Evolutionary conservation across 306 rosid species (phyloP).

Genomic region (Trifolium fragiferum): DNA sequence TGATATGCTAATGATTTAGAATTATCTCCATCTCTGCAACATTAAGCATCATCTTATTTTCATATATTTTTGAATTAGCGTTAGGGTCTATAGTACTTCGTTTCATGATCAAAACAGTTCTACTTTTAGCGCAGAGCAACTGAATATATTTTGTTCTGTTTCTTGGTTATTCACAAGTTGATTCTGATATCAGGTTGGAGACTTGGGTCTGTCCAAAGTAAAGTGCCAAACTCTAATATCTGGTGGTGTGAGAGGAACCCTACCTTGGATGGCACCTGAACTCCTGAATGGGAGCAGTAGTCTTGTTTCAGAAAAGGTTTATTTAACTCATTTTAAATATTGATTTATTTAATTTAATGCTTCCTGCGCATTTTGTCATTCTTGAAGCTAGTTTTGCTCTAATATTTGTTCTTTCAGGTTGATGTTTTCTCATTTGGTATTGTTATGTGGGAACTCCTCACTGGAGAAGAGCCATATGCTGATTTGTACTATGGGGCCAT

Average conservation of each 20-base stretch:
- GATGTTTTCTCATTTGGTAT: conserved; percentile 89
- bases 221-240: conserved; percentile 90
- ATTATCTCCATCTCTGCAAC: conserved; percentile 18
- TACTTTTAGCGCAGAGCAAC: conserved; percentile 11
- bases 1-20: conserved; percentile 22
- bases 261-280: conserved; percentile 99
- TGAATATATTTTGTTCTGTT: conserved; percentile 27
- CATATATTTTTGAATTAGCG: neutral
- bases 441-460: conserved; percentile 93
- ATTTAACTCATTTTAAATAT: neutral
- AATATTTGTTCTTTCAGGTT: conserved; percentile 57
- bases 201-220: conserved; percentile 92
- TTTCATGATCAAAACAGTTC: conserved; percentile 25
- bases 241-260: conserved; percentile 95
- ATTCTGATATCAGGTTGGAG: conserved; percentile 74
- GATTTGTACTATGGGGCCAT: conserved; percentile 92
- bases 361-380: conserved; percentile 17
- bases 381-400: conserved; percentile 20
- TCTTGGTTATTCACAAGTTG: conserved; percentile 28
- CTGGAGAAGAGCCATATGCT: conserved; percentile 93
- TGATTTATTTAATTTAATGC: conserved; percentile 23
- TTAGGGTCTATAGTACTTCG: conserved; percentile 24
- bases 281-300: conserved; percentile 92
- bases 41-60: neutral
- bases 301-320: conserved; percentile 94